A percentile compares a stretch with the other conserved stretches of the same genome.
phyloP scores from a whole-genome alignment of 345 rosid species.

The Rhizophora apiculata region DNA sequence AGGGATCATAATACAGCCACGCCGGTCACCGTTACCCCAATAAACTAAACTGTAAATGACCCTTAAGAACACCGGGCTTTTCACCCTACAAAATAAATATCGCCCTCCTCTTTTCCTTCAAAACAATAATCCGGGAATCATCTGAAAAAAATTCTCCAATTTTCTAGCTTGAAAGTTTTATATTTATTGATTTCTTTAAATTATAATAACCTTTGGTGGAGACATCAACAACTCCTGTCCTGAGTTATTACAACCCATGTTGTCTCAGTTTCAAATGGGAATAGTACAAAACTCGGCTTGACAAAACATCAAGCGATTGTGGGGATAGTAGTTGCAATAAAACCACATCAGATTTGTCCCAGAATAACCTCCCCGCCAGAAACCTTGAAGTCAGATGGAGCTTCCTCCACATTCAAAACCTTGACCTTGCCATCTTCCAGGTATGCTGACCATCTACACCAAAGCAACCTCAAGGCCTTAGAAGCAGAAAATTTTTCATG shows the following conservation, averaged over 20 bases:
- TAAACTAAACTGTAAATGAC: too few species aligned
- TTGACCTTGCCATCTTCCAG: conserved; percentile 81
- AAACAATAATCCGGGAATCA: too few species aligned
- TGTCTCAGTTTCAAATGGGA: neutral
- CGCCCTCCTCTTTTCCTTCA: too few species aligned
- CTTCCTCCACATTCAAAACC: conserved; percentile 75
- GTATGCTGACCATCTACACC: conserved; percentile 83
- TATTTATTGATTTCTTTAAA: too few species aligned
- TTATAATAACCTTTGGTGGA: too few species aligned
- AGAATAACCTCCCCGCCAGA: conserved; percentile 71
- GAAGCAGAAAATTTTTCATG: neutral
- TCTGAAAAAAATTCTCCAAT: too few species aligned
- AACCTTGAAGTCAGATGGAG: conserved; percentile 86
- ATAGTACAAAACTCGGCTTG: neutral
- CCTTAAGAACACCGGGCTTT: too few species aligned
- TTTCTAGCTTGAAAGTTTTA: too few species aligned
- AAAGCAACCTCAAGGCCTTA: conserved; percentile 1
- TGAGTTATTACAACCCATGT: neutral
- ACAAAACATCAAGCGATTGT: neutral
- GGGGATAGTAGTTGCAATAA: neutral
- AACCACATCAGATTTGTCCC: conserved; percentile 55
- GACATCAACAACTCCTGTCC: neutral
- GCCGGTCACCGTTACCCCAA: too few species aligned
- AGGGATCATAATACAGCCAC: too few species aligned
- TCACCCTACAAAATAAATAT: too few species aligned